Percentiles rank a stretch among this genome's conserved stretches.
Evolutionary conservation across 495 filamentous ascomycete genomes (phyloP).

Genomic region (Achaetomiella virescens): DNA sequence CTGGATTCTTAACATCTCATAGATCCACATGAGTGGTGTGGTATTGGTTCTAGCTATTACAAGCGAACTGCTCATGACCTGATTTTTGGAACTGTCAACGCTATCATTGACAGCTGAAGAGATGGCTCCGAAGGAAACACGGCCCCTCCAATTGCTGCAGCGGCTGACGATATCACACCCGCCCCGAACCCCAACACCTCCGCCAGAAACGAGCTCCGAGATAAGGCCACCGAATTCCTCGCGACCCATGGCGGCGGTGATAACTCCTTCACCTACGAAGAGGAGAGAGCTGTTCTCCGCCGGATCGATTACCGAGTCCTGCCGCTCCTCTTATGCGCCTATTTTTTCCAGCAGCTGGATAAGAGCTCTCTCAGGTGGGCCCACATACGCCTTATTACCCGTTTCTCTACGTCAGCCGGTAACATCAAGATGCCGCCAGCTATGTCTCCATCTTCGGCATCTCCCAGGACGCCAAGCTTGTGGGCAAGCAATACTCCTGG

Average conservation of each 20-base stretch:
- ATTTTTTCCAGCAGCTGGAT: constrained; percentile 52
- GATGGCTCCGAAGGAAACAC: not conserved
- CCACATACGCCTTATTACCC: too few species aligned
- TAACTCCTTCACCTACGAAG: constrained; percentile 31
- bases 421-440: too few species aligned
- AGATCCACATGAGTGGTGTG: too few species aligned
- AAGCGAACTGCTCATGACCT: too few species aligned
- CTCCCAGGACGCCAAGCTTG: constrained; percentile 42
- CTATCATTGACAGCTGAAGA: too few species aligned
- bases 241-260: constrained; percentile 30
- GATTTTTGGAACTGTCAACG: too few species aligned
- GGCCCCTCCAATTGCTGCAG: not conserved
- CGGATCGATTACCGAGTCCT: constrained; percentile 46
- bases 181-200: constrained; percentile 6
- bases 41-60: too few species aligned
- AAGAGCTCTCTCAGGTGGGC: constrained; percentile 42
- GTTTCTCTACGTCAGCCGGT: too few species aligned
- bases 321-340: constrained; percentile 44
- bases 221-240: constrained; percentile 41
- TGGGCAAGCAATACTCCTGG: constrained; percentile 45
- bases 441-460: constrained; percentile 52
- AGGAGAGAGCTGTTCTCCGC: constrained; percentile 33
- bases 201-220: constrained; percentile 6
- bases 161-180: constrained; percentile 21
- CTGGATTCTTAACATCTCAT: too few species aligned